Evolutionary conservation across 1,284 basidiomycete genomes (phyloP), one percentile per base, ranked within the genome.

Genomic region (Blastosporella zonata): DNA sequence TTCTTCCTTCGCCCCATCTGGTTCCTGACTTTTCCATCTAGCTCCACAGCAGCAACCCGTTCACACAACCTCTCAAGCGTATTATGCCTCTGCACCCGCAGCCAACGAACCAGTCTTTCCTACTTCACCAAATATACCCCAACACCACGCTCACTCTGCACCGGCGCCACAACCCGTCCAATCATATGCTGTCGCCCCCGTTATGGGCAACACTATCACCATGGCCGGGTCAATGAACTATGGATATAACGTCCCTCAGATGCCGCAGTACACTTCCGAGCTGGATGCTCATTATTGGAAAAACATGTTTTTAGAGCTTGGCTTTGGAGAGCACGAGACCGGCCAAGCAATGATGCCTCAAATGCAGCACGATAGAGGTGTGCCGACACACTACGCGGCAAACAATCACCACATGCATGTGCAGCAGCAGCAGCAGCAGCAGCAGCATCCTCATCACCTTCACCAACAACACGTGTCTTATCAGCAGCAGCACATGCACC

Each of bases 291-390:
- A 78, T 41, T 88, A 88, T 64, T 87, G 81, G 74, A 77, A 77
- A 55, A 78, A 78, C 50, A 86, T 88, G 81, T 78, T 85, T 55
- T 66, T 78, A 44, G 84, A 87, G 54, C 72, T 87, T 18, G 85
- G 86, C 15, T 82, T 77, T 54, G 76, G 77, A 28, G 74, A 73
- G 47, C 60, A 61, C 38, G 68, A 62, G 10, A 73, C 76, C 9
- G 62, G 64, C 7, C 57, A 62, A 59, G 62, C 17, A 47, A 61
- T 52, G 49, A 43, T 47, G 47, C 62, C 49, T 48, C 57, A 38
- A 43, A 20, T 34, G 51, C 47, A 51, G 51, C 47, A 51, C 22
- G 61, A 60, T 36, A 49, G 46, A 31, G 40, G 48, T 20, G 48
- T 59, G 7, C 40, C 57, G 2, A 35, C 27, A 21, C 59, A 61